These are phyloP conservation scores for Backusella australiensis DNA, from an alignment of 192 early-diverging fungal genomes.

Conservation along the genomic window DNA sequence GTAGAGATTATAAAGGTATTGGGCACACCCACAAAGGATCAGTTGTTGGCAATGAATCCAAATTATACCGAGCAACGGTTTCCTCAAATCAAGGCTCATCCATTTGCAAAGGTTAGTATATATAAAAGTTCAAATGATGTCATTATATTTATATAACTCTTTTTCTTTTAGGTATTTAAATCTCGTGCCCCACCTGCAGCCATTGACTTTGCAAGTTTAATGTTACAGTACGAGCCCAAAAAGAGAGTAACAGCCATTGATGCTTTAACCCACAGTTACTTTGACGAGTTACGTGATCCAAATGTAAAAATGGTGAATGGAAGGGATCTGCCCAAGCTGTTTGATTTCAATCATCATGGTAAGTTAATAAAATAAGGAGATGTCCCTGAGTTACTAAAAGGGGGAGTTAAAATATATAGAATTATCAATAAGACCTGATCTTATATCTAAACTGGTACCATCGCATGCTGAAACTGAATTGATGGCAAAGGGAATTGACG, in stretches of 20 bases:
- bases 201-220: slow-evolving; percentile 75
- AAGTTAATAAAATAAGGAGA: slow-evolving; percentile 11
- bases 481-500: slow-evolving; percentile 59
- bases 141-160: neutral
- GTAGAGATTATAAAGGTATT: slow-evolving; percentile 99
- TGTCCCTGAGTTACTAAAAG: neutral
- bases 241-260: slow-evolving; percentile 83
- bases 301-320: slow-evolving; percentile 78
- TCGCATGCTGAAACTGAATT: slow-evolving; percentile 67
- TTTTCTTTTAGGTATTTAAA: slow-evolving; percentile 67
- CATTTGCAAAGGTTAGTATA: slow-evolving; percentile 73
- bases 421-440: slow-evolving; percentile 80
- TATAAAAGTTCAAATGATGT: neutral
- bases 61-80: slow-evolving; percentile 97
- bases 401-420: slow-evolving; percentile 41
- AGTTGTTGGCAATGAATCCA: slow-evolving; percentile 95
- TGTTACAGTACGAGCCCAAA: slow-evolving; percentile 88
- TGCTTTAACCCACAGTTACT: slow-evolving; percentile 90
- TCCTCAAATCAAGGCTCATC: slow-evolving; percentile 89
- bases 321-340: slow-evolving; percentile 78
- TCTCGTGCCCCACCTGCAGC: slow-evolving; percentile 77
- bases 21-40: slow-evolving; percentile 90
- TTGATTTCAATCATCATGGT: slow-evolving; percentile 82
- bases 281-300: slow-evolving; percentile 90
- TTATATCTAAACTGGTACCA: slow-evolving; percentile 77